phyloP scores from a whole-genome alignment of 2,329 filamentous ascomycete species.

The Neurospora sp. region DNA sequence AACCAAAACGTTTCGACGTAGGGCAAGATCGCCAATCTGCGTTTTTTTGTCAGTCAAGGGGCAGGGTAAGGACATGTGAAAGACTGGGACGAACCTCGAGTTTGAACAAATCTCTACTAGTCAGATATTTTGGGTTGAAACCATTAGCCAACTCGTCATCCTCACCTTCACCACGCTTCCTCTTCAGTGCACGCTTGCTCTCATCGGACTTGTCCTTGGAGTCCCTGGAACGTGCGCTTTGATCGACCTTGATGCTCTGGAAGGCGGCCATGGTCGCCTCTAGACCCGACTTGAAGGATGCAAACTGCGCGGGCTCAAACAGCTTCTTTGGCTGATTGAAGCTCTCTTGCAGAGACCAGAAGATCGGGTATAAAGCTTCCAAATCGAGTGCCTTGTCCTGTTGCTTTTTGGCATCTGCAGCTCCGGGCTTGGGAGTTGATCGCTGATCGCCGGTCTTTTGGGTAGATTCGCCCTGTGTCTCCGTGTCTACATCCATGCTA shows the following conservation, averaged over 20 bases:
- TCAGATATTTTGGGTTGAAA: constrained; percentile 97
- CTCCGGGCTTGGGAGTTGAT: constrained; percentile 31
- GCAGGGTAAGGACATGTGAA: too few relatives aligned
- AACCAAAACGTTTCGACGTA: constrained; percentile 86
- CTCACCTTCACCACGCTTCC: constrained; percentile 53
- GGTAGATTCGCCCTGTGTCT: constrained; percentile 26
- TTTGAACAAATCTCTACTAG: constrained; percentile 92
- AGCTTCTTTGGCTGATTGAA: constrained; percentile 85
- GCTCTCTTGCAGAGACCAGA: constrained; percentile 86
- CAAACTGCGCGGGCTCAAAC: constrained; percentile 62
- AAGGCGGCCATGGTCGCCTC: constrained; percentile 54
- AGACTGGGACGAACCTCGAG: constrained; percentile 57
- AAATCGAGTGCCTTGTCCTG: constrained; percentile 44
- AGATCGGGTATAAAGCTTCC: constrained; percentile 73
- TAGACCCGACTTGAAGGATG: constrained; percentile 70
- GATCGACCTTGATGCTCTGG: constrained; percentile 38
- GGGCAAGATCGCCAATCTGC: constrained; percentile 84
- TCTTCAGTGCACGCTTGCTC: constrained; percentile 54
- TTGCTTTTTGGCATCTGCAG: constrained; percentile 37
- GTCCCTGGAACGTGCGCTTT: constrained; percentile 33
- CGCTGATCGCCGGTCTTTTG: constrained; percentile 25
- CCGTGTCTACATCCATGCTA: constrained; percentile 58
- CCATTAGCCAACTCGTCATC: constrained; percentile 56
- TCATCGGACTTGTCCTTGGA: constrained; percentile 43
- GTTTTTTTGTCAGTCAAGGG: constrained; percentile 3